Conservation (phyloP, 2,329 filamentous ascomycete genomes). For the Endoconidiophora laricicola region DNA sequence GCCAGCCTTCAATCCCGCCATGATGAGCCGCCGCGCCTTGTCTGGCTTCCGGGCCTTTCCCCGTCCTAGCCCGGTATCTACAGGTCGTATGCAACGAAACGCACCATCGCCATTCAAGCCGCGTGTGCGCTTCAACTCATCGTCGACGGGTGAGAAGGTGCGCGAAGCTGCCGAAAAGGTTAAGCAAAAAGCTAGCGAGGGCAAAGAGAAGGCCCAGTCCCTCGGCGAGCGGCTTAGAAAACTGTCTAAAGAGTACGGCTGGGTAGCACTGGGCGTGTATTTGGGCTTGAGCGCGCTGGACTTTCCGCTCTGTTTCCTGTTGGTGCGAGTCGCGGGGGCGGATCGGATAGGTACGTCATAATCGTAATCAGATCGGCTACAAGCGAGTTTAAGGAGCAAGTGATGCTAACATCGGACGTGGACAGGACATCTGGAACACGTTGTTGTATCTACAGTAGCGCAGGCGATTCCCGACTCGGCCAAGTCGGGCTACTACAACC, state of each 20-base stretch:
- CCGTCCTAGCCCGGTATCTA: background rate
- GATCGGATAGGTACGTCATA: constrained; percentile 54
- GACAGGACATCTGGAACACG: constrained; percentile 46
- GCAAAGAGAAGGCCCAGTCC: constrained; percentile 20
- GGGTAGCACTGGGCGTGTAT: constrained; percentile 87
- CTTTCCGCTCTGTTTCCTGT: constrained; percentile 87
- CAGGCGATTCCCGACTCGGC: constrained; percentile 39
- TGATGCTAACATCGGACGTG: constrained; percentile 1
- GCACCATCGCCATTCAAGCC: background rate
- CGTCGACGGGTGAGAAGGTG: constrained; percentile 3
- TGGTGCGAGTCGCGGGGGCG: constrained; percentile 67
- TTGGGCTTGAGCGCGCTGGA: constrained; percentile 67
- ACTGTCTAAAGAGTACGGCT: constrained; percentile 83
- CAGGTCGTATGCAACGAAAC: background rate
- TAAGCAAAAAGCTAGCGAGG: constrained; percentile 8
- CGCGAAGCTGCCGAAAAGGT: constrained; percentile 6
- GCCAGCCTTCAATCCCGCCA: background rate
- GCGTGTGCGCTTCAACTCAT: constrained; percentile 3
- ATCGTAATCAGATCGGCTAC: background rate
- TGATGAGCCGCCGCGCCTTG: background rate
- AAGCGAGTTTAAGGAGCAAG: background rate
- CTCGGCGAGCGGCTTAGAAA: constrained; percentile 61
- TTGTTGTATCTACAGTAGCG: constrained; percentile 43
- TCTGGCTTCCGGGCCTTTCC: background rate
- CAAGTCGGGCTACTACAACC: constrained; percentile 22